Base-by-base conservation (phyloP, 495 filamentous ascomycete species). In the Emericellopsis terricola region DNA sequence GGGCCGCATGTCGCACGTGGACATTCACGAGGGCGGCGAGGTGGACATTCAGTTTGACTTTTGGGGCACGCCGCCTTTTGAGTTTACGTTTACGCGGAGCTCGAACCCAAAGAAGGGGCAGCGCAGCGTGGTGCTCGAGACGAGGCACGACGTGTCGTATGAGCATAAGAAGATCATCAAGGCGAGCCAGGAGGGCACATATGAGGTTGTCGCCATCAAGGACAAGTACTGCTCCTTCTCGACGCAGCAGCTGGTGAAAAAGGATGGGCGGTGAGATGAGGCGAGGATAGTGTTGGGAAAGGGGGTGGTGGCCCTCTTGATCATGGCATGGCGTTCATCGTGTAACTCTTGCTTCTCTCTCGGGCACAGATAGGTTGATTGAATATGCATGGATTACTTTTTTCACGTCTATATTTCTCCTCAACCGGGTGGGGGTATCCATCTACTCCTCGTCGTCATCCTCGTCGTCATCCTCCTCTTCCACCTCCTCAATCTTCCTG, bases 1-100 rank as follows among this genome's bases (percentile, higher is more conserved):
- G 50, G 89, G 89, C 1, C 66, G 65, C 23, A 68, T 75, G 14
- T 71, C 74, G 8, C 70, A 76, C 29, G 76, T 91, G 19, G 89
- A 94, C 46, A 97, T 97, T 38, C 89, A 94, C 49, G 87, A 96
- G 59, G 89, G 89, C 46, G 79, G 81, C 41, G 78, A 85, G 53
- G 82, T 86, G 11, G 81, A 93, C 50, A 82, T 97, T 37, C 59
- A 80, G 28, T 94, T 96, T 42, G 77, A 87, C 44, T 94, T 97
- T 51, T 81, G 76, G 58, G 89, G 89, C 29, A 87, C 83, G 8
- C 89, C 89, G 39, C 89, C 89, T 8, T 97, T 97, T 48, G 85
- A 94, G 55, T 96, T 94, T 52, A 92, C 85, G 54, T 94, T 89
- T 48, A 94, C 87, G 19, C 68, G 89, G 41, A 86, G 79, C 51